These are phyloP conservation scores for Hypholoma sublateritium DNA, from an alignment of 768 basidiomycete genomes.

Conservation along the genomic window DNA sequence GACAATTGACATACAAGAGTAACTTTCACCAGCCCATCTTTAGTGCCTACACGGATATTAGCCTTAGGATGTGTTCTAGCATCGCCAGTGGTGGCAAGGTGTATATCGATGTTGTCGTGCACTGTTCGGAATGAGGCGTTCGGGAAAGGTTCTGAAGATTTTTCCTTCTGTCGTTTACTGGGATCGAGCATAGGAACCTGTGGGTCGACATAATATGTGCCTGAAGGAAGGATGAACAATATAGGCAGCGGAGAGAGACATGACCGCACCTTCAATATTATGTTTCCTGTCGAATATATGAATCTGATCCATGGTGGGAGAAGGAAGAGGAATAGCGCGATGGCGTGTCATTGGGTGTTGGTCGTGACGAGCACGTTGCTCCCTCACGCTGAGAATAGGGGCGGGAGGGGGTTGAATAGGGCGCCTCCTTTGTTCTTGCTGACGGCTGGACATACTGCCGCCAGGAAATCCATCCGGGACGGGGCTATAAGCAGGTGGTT, in stretches of 20 bases:
- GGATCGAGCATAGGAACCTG: constrained; percentile 26
- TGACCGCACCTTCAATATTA: constrained; percentile 30
- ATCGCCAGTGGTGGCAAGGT: constrained; percentile 37
- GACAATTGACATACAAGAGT: constrained; percentile 32
- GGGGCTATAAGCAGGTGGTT: too few species aligned
- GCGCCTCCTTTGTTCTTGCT: too few species aligned
- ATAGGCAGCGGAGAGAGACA: neutral
- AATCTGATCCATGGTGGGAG: constrained; percentile 30
- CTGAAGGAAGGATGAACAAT: constrained; percentile 19
- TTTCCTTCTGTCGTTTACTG: constrained; percentile 19
- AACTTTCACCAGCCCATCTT: constrained; percentile 37
- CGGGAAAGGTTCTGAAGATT: constrained; percentile 27
- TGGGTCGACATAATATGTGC: constrained; percentile 43
- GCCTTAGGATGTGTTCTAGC: constrained; percentile 29
- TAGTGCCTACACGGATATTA: constrained; percentile 35
- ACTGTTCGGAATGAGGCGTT: constrained; percentile 44
- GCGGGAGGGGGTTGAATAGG: too few species aligned
- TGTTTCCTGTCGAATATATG: constrained; percentile 30
- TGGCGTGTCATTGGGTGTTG: neutral
- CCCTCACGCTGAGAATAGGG: too few species aligned
- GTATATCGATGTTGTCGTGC: constrained; percentile 36
- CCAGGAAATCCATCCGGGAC: too few species aligned
- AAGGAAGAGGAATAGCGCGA: constrained; percentile 1
- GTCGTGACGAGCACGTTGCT: too few species aligned
- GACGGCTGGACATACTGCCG: too few species aligned